Evolutionary conservation across 192 early-diverging fungal genomes (phyloP), one percentile per base, ranked within the genome.

Genomic region (Coemansia sp.): DNA sequence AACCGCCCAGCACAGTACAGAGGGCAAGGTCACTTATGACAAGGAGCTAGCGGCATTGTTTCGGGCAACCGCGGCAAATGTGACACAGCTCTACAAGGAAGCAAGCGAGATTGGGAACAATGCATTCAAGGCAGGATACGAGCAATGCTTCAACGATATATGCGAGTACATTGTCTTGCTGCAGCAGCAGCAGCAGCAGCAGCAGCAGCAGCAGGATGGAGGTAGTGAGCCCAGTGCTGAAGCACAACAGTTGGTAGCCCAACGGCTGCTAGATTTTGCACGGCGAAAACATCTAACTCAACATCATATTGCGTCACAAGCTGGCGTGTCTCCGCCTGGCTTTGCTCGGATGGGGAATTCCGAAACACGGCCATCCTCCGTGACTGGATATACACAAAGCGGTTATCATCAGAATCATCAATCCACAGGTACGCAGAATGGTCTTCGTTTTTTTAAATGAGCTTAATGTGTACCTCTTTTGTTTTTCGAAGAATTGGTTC

Each of bases 51-150:
- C 74, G 5, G 48, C 79, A 37, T 58, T 82, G 62, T 82, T 82
- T 40, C 67, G 79, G 49, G 71, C 79, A 21, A 73, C 79, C 1
- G 79, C 79, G 10, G 79, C 79, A 32, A 82, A 82, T 64, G 79
- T 82, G 21, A 82, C 79, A 39, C 79, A 82, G 67, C 65, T 82
- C 0, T 82, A 77, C 71, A 76, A 73, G 42, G 74, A 77, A 32
- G 79, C 79, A 8, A 82, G 80, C 63, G 72, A 65, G 46, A 77
- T 77, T 66, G 74, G 80, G 0, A 68, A 71, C 42, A 71, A 59
- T 26, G 80, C 80, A 39, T 77, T 71, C 68, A 82, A 74, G 51
- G 56, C 71, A 9, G 80, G 80, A 5, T 82, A 82, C 60, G 80
- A 82, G 62, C 74, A 82, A 66, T 82, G 80, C 48, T 82, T 68